Evolutionary conservation across 257 asterid genomes (phyloP).

Genomic region (Jaltomata sinuosa): DNA sequence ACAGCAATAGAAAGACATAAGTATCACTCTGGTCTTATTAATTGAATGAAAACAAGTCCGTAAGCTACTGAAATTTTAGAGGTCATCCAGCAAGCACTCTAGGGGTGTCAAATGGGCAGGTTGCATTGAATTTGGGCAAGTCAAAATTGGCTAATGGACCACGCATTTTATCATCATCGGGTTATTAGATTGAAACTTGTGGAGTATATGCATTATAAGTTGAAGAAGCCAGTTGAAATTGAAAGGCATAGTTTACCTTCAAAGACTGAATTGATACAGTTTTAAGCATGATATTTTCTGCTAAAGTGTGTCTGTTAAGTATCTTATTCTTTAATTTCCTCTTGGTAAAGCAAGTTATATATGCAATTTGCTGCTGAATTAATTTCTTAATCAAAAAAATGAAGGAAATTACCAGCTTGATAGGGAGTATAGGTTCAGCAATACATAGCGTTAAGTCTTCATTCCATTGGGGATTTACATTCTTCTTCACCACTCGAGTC

Average conservation of each 20-base stretch:
- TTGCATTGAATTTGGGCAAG: background rate
- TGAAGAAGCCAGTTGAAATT: background rate
- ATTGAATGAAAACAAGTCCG: background rate
- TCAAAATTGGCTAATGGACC: background rate
- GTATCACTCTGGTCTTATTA: too few relatives aligned
- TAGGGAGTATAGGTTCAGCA: conserved; percentile 44
- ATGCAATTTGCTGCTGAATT: background rate
- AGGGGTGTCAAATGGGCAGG: too few relatives aligned
- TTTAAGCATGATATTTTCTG: background rate
- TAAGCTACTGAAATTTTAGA: background rate
- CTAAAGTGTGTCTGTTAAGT: background rate
- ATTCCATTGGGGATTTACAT: conserved; percentile 70
- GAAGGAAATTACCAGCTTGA: conserved; percentile 48
- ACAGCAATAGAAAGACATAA: background rate
- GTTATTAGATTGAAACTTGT: background rate
- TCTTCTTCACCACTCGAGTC: conserved; percentile 67
- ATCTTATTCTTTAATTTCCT: background rate
- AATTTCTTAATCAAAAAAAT: background rate
- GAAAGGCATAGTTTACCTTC: background rate
- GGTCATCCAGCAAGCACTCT: background rate
- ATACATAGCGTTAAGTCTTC: conserved; percentile 62
- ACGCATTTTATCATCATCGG: background rate
- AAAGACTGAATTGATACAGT: background rate
- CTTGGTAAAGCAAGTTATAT: background rate
- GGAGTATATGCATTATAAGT: background rate